A percentile compares a stretch with the other conserved stretches of the same genome.
These are phyloP conservation scores for Globisporangium yorkense DNA, from an alignment of 352 stramenopile genomes.

Conservation along the genomic window DNA sequence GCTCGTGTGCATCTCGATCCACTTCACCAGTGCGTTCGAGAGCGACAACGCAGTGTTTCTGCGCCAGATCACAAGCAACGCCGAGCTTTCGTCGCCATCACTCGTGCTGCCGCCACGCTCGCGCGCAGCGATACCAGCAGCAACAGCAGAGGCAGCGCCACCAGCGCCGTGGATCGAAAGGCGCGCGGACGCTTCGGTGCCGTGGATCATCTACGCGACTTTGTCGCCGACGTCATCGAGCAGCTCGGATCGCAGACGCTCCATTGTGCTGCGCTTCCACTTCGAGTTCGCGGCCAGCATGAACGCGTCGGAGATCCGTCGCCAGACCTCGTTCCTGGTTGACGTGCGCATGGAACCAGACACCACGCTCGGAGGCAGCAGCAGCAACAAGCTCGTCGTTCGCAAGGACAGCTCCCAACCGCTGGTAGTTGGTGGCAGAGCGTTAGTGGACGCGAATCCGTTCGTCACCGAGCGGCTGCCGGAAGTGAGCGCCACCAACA, in stretches of 20 bases:
- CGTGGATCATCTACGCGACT: conserved; percentile 3
- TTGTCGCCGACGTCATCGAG: not conserved
- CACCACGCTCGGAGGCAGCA: not conserved
- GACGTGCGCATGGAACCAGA: conserved; percentile 1
- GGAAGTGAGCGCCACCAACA: not conserved
- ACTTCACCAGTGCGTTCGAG: conserved; percentile 3
- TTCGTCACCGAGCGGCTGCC: not conserved
- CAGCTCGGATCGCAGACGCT: not conserved
- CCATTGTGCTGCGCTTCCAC: conserved; percentile 1
- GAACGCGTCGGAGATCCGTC: not conserved
- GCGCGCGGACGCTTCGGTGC: not conserved
- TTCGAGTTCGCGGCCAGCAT: conserved; percentile 3
- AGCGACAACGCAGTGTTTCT: conserved; percentile 1
- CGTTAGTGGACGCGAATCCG: not conserved
- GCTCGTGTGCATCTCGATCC: conserved; percentile 1
- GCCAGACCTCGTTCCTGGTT: not conserved
- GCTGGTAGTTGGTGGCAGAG: not conserved
- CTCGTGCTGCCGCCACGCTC: not conserved
- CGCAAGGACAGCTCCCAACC: conserved; percentile 3
- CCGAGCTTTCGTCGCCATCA: conserved; percentile 2
- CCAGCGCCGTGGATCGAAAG: conserved; percentile 7
- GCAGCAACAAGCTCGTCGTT: not conserved
- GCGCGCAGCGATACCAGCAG: not conserved
- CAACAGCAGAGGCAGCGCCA: too few species aligned
- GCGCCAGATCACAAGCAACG: conserved; percentile 4